Evolutionary conservation across 768 basidiomycete genomes (phyloP).

Genomic region (Sporobolomyces pararoseus): DNA sequence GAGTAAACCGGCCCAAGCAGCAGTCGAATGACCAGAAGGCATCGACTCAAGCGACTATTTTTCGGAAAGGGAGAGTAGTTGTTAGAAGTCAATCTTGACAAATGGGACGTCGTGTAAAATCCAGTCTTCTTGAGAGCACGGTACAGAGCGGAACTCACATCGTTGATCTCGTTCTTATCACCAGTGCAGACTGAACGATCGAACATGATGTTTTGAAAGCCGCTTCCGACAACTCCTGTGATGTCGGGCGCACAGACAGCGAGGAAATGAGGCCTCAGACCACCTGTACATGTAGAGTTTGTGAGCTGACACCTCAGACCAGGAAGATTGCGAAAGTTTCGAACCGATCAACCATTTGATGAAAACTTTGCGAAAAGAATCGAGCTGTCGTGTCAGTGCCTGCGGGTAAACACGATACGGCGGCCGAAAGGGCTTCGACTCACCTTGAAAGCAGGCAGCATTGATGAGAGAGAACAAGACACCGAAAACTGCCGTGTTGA

Average conservation of each 20-base stretch:
- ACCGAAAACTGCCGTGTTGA: constrained; percentile 58
- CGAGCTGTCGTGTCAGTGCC: no score
- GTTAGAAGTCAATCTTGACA: not conserved
- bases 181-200: constrained; percentile 59
- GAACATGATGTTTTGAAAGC: constrained; percentile 57
- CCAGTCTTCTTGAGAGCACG: no score
- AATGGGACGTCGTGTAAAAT: no score
- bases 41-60: constrained; percentile 55
- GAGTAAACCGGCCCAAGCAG: constrained; percentile 59
- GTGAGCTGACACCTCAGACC: constrained; percentile 16
- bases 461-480: constrained; percentile 57
- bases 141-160: constrained; percentile 49
- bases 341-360: constrained; percentile 53
- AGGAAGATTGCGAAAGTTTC: not conserved
- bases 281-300: constrained; percentile 43
- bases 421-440: no score
- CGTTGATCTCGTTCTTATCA: constrained; percentile 58
- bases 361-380: constrained; percentile 50
- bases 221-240: constrained; percentile 51
- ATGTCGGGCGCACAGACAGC: constrained; percentile 56
- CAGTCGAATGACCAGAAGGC: constrained; percentile 61
- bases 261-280: constrained; percentile 57
- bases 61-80: no score
- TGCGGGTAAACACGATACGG: no score
- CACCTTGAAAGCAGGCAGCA: constrained; percentile 53